Conservation (phyloP, 352 stramenopile species). For the Pythium plurisporium region DNA sequence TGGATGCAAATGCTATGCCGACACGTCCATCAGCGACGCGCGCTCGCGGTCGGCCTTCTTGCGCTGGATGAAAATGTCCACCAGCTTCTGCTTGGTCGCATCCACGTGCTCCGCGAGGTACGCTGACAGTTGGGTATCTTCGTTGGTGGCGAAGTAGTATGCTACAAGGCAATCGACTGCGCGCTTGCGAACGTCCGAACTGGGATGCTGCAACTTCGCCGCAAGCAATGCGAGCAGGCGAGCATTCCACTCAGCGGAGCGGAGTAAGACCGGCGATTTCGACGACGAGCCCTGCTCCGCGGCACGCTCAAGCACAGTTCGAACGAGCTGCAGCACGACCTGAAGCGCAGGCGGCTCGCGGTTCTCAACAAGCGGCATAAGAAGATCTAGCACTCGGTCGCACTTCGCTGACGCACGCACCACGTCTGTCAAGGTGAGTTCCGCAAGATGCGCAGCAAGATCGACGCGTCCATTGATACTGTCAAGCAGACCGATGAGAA, state of each 20-base stretch:
- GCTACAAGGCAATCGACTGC: constrained; percentile 63
- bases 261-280: constrained; percentile 14
- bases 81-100: constrained; percentile 43
- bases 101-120: constrained; percentile 50
- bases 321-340: constrained; percentile 46
- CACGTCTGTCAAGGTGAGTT: constrained; percentile 39
- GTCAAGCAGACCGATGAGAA: constrained; percentile 54
- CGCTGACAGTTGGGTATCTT: constrained; percentile 33
- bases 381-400: constrained; percentile 33
- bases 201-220: constrained; percentile 39
- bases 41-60: constrained; percentile 18
- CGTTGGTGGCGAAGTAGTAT: constrained; percentile 54
- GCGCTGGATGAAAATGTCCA: constrained; percentile 77
- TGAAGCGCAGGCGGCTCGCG: constrained; percentile 42
- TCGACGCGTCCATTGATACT: constrained; percentile 35
- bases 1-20: constrained; percentile 6
- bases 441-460: constrained; percentile 43
- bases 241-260: constrained; percentile 26
- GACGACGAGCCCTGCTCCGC: constrained; percentile 6
- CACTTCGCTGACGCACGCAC: constrained; percentile 28
- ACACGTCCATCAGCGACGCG: constrained; percentile 19
- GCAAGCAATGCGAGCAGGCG: constrained; percentile 33
- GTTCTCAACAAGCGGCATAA: constrained; percentile 35
- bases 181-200: constrained; percentile 62
- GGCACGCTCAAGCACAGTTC: constrained; percentile 34